These are phyloP conservation scores for Ceratocystis lukuohia DNA, from an alignment of 2,329 filamentous ascomycete species.

Conservation along the genomic window DNA sequence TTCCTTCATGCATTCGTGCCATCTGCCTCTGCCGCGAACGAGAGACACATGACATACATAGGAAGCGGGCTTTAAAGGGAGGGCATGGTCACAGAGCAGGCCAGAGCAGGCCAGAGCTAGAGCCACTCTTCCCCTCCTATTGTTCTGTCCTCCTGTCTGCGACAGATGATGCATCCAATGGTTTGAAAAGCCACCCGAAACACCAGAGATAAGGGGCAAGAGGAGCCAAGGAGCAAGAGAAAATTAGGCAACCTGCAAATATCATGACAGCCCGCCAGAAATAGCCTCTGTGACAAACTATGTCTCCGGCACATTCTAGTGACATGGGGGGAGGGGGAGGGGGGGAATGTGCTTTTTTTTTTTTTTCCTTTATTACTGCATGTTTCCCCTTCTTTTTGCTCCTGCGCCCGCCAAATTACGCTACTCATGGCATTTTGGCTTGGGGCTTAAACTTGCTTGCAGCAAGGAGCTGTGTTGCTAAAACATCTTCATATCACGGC, in stretches of 20 bases:
- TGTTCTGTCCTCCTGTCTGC: constrained; percentile 4
- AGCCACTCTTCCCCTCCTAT: not conserved
- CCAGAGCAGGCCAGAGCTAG: too few species aligned
- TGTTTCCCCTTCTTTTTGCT: not conserved
- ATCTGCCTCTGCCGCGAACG: not conserved
- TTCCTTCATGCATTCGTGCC: not conserved
- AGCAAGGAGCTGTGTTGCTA: not conserved
- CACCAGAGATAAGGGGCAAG: not conserved
- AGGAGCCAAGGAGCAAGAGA: not conserved
- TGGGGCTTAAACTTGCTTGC: not conserved
- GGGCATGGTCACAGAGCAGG: not conserved
- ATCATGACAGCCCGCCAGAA: not conserved
- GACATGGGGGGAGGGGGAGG: not conserved
- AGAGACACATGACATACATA: not conserved
- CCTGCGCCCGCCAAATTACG: not conserved
- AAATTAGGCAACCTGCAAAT: not conserved
- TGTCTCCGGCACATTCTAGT: not conserved
- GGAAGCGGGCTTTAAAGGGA: not conserved
- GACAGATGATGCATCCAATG: not conserved
- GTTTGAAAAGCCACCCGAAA: constrained; percentile 7
- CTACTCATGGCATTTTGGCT: not conserved
- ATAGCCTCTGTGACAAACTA: constrained; percentile 1
- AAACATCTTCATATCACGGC: not conserved
- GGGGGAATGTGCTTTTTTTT: not conserved
- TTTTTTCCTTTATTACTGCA: not conserved